phyloP scores from a whole-genome alignment of 2,329 filamentous ascomycete genomes.

The Cyphellophora attinorum region DNA sequence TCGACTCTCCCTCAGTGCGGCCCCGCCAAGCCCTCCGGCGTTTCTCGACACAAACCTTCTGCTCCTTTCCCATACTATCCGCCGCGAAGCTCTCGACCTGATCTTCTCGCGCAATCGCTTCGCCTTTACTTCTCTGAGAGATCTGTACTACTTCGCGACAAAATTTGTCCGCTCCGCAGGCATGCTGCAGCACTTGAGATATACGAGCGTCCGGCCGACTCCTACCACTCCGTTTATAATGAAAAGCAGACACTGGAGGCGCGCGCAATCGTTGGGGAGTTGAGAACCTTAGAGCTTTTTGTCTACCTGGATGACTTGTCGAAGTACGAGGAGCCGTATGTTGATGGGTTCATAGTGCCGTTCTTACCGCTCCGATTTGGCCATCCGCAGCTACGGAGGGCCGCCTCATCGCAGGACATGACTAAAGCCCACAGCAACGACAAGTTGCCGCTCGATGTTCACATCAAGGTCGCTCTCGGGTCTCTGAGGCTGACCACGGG shows the following conservation, averaged over 20 bases:
- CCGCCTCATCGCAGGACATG: too few relatives aligned
- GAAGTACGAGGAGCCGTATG: not conserved
- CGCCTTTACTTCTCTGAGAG: constrained; percentile 5
- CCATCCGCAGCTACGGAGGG: too few relatives aligned
- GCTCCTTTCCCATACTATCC: constrained; percentile 3
- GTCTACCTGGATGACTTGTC: not conserved
- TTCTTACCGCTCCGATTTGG: not conserved
- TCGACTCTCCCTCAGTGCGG: not conserved
- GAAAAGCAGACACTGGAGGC: too few relatives aligned
- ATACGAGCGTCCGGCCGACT: too few relatives aligned
- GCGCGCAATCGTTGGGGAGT: too few relatives aligned
- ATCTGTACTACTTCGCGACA: constrained; percentile 2
- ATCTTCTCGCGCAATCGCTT: constrained; percentile 5
- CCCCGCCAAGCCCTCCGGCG: not conserved
- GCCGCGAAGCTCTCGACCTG: constrained; percentile 5
- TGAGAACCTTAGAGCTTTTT: too few relatives aligned
- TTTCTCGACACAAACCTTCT: constrained; percentile 4
- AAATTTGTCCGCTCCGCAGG: constrained; percentile 1
- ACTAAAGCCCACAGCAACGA: too few relatives aligned
- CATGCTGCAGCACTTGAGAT: constrained; percentile 4
- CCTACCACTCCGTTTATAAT: too few relatives aligned
- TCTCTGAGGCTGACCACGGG: too few relatives aligned
- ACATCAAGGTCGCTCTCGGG: too few relatives aligned
- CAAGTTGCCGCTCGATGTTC: too few relatives aligned
- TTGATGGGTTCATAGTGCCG: not conserved